Conservation (phyloP, 2,329 filamentous ascomycete genomes). For the Claviceps spartinae region DNA sequence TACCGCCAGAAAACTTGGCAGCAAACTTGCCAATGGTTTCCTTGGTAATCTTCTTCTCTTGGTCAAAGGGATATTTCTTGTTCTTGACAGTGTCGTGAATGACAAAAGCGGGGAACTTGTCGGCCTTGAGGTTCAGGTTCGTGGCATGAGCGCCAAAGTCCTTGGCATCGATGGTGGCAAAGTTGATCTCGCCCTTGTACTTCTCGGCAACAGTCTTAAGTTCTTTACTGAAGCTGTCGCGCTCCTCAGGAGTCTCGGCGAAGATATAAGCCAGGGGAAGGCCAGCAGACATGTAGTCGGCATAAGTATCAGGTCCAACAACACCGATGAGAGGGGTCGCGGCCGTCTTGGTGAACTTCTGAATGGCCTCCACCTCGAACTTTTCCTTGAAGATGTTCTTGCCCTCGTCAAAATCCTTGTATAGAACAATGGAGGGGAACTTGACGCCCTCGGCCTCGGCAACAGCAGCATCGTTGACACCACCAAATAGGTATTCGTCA, state of each 20-base stretch:
- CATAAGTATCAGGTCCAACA: conserved; percentile 93
- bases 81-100: conserved; percentile 95
- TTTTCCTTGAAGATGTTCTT: conserved; percentile 69
- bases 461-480: conserved; percentile 67
- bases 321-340: conserved; percentile 88
- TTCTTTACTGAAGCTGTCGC: conserved; percentile 58
- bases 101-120: conserved; percentile 93
- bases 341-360: conserved; percentile 69
- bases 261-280: conserved; percentile 97
- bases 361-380: conserved; percentile 69
- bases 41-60: conserved; percentile 63
- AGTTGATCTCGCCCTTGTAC: conserved; percentile 90
- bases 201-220: conserved; percentile 82
- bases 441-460: conserved; percentile 85
- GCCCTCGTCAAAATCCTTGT: conserved; percentile 97
- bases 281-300: conserved; percentile 82
- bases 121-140: conserved; percentile 93
- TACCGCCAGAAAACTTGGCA: conserved; percentile 70
- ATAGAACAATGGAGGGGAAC: conserved; percentile 77
- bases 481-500: conserved; percentile 86
- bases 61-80: conserved; percentile 90
- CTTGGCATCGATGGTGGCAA: conserved; percentile 93
- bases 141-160: conserved; percentile 85
- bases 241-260: conserved; percentile 82
- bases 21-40: conserved; percentile 68